These are phyloP conservation scores for Karstenula rhodostoma DNA, from an alignment of 2,329 filamentous ascomycete genomes.

Conservation along the genomic window DNA sequence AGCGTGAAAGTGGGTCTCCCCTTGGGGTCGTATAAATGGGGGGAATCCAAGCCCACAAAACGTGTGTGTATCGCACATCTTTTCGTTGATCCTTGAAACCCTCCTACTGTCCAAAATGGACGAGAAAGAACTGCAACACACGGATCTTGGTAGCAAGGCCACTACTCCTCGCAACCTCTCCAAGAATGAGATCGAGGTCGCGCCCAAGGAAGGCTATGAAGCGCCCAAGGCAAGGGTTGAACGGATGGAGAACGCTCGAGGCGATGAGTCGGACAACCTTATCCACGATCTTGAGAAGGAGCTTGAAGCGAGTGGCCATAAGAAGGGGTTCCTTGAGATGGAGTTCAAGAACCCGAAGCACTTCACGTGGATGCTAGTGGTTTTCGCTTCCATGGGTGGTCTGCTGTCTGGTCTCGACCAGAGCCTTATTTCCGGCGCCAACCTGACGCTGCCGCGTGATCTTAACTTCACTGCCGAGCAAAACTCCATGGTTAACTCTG, in stretches of 20 bases:
- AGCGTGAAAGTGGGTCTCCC: conserved; percentile 22
- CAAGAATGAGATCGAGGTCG: conserved; percentile 30
- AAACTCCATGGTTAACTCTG: conserved; percentile 72
- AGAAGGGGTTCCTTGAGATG: conserved; percentile 60
- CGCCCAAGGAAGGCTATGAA: conserved; percentile 30
- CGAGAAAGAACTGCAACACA: conserved; percentile 31
- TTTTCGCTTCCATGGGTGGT: conserved; percentile 78
- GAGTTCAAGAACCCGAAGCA: conserved; percentile 68
- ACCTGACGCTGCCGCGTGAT: conserved; percentile 69
- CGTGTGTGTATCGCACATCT: conserved; percentile 18
- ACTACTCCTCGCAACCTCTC: conserved; percentile 20
- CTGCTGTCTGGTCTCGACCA: conserved; percentile 77
- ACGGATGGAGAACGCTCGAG: conserved; percentile 41
- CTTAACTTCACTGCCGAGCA: conserved; percentile 63
- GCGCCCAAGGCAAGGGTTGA: conserved; percentile 43
- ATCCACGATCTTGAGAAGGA: conserved; percentile 53
- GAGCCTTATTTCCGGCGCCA: conserved; percentile 75
- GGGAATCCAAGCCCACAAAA: conserved; percentile 19
- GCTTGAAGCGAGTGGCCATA: conserved; percentile 45
- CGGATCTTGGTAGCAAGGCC: conserved; percentile 16
- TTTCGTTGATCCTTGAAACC: conserved; percentile 20
- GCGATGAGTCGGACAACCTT: conserved; percentile 56
- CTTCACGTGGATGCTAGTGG: conserved; percentile 74
- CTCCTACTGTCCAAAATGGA: conserved; percentile 33
- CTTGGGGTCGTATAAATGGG: conserved; percentile 37